phyloP scores from a whole-genome alignment of 148 eudicot genomes.

The Vaccinium vitisidaea region DNA sequence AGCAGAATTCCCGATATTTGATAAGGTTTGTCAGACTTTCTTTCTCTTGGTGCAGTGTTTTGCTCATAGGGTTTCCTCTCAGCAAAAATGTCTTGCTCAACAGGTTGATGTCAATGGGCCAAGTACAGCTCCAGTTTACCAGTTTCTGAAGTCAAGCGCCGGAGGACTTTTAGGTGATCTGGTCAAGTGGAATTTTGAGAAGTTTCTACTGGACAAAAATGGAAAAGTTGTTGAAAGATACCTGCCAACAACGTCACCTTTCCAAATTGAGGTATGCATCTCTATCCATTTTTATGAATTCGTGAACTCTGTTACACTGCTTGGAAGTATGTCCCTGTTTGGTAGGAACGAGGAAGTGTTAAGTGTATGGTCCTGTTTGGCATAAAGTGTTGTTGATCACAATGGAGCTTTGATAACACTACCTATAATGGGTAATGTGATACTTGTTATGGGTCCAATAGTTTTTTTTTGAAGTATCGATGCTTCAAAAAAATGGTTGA shows the following conservation, averaged over 20 bases:
- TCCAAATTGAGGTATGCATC: conserved; percentile 75
- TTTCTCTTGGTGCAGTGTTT: neutral
- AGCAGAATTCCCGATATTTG: conserved; percentile 91
- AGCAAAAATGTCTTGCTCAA: conserved; percentile 2
- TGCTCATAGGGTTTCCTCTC: neutral
- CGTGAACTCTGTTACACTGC: neutral
- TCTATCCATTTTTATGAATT: neutral
- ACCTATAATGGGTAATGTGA: too few species aligned
- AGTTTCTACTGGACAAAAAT: conserved; percentile 83
- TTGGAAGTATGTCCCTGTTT: neutral
- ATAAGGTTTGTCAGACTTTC: conserved; percentile 51
- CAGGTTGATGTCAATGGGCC: conserved; percentile 98
- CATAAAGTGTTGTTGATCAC: neutral
- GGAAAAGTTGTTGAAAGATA: conserved; percentile 91
- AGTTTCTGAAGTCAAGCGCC: conserved; percentile 75
- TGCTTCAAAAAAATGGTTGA: too few species aligned
- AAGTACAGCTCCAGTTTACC: conserved; percentile 79
- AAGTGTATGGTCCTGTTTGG: neutral
- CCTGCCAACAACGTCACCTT: conserved; percentile 87
- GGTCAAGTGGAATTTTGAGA: conserved; percentile 94
- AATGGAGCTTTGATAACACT: neutral
- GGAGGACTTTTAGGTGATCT: conserved; percentile 89
- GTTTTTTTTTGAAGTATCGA: too few species aligned
- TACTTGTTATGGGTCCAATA: neutral
- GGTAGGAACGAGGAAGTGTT: neutral